Conservation (phyloP, 495 filamentous ascomycete species). For the Penicillium coprophilum region DNA sequence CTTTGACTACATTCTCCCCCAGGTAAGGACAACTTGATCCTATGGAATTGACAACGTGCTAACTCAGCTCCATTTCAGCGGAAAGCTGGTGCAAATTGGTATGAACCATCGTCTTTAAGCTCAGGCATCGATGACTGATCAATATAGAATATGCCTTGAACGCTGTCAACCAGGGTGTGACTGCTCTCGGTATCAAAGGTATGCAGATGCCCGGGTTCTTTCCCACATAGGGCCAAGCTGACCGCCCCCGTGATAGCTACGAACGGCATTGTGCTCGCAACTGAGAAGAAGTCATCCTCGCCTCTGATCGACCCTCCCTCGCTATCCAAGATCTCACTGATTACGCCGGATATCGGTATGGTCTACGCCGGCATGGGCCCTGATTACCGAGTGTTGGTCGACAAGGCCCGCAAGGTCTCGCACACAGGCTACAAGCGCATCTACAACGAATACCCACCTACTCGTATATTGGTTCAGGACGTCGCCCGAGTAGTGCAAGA, state of each 20-base stretch:
- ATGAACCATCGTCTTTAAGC: conserved; percentile 20
- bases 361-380: conserved; percentile 99
- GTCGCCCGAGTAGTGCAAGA: conserved; percentile 98
- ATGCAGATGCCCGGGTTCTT: conserved; percentile 13
- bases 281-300: conserved; percentile 98
- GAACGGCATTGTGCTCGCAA: conserved; percentile 98
- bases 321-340: conserved; percentile 93
- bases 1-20: conserved; percentile 97
- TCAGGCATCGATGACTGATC: conserved; percentile 16
- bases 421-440: conserved; percentile 99
- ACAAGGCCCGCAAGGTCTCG: conserved; percentile 97
- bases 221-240: conserved; percentile 9
- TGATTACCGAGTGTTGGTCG: conserved; percentile 95
- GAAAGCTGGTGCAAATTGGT: conserved; percentile 82
- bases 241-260: conserved; percentile 59
- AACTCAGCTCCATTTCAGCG: conserved; percentile 53
- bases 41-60: conserved; percentile 20
- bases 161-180: conserved; percentile 98
- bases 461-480: conserved; percentile 97
- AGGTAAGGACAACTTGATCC: conserved; percentile 63
- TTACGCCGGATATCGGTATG: conserved; percentile 99
- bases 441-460: conserved; percentile 99
- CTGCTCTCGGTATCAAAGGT: conserved; percentile 98
- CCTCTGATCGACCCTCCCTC: conserved; percentile 92
- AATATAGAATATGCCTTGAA: conserved; percentile 93